Evolutionary conservation across 106 monocot species (phyloP).

Genomic region (Allium cepa): DNA sequence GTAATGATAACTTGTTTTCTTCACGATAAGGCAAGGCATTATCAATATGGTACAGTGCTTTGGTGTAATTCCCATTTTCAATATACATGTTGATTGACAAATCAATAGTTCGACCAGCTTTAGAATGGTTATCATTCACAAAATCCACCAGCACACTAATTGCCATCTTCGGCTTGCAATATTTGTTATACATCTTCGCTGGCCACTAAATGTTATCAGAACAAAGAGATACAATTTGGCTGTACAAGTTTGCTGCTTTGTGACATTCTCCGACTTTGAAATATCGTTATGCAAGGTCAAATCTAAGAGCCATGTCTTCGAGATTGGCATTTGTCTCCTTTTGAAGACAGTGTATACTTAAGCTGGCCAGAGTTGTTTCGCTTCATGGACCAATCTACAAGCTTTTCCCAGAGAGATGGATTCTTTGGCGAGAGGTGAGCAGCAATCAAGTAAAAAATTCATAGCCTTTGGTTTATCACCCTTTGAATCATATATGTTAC

Average conservation of each 20-base stretch:
- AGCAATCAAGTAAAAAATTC: slow-evolving; percentile 85
- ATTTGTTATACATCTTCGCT: slow-evolving; percentile 77
- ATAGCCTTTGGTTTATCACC: slow-evolving; percentile 67
- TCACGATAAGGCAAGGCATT: slow-evolving; percentile 16
- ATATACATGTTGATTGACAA: slow-evolving; percentile 54
- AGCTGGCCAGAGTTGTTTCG: slow-evolving; percentile 57
- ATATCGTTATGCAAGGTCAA: slow-evolving; percentile 53
- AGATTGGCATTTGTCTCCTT: slow-evolving; percentile 96
- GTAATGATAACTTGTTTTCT: slow-evolving; percentile 26
- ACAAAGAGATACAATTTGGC: slow-evolving; percentile 51
- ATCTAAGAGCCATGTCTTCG: slow-evolving; percentile 59
- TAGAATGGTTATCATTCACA: slow-evolving; percentile 28
- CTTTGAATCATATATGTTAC: slow-evolving; percentile 59
- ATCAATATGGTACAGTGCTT: slow-evolving; percentile 58
- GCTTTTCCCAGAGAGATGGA: slow-evolving; percentile 82
- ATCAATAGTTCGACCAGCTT: slow-evolving; percentile 31
- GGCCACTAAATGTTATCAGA: slow-evolving; percentile 66
- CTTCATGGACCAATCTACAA: slow-evolving; percentile 86
- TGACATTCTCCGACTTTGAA: slow-evolving; percentile 65
- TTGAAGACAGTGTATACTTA: slow-evolving; percentile 74
- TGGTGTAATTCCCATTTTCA: slow-evolving; percentile 41
- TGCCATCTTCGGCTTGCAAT: slow-evolving; percentile 52
- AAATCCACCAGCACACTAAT: slow-evolving; percentile 60
- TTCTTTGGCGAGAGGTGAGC: slow-evolving; percentile 86
- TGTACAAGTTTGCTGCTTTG: slow-evolving; percentile 70